Evolutionary conservation across 2,329 filamentous ascomycete species (phyloP).

Genomic region (Trichophyton rubrum): DNA sequence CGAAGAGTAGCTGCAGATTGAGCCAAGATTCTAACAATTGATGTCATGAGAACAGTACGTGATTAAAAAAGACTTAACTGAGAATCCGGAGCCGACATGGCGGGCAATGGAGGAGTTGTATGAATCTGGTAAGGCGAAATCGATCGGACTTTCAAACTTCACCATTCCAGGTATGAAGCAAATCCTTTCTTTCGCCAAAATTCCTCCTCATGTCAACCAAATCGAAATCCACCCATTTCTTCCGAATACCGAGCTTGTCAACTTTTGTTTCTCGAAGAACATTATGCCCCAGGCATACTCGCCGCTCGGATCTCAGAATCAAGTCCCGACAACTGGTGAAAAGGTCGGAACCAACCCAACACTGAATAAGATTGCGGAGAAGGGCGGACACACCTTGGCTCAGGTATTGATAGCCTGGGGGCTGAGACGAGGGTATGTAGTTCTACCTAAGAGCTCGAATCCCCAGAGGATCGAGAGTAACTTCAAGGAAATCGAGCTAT

Average conservation of each 20-base stretch:
- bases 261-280: slow-evolving; percentile 38
- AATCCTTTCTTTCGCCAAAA: slow-evolving; percentile 19
- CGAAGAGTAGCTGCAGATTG: background rate
- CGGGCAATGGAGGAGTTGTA: slow-evolving; percentile 51
- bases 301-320: slow-evolving; percentile 52
- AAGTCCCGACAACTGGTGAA: slow-evolving; percentile 56
- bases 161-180: slow-evolving; percentile 11
- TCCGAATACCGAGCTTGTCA: slow-evolving; percentile 37
- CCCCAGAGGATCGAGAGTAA: slow-evolving; percentile 56
- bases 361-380: slow-evolving; percentile 46
- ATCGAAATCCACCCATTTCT: slow-evolving; percentile 44
- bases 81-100: slow-evolving; percentile 53
- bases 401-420: slow-evolving; percentile 56
- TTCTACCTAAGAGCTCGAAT: slow-evolving; percentile 58
- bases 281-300: slow-evolving; percentile 46
- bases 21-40: slow-evolving; percentile 12
- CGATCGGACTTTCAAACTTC: slow-evolving; percentile 49
- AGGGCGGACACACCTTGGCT: slow-evolving; percentile 46
- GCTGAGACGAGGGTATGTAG: slow-evolving; percentile 51
- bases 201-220: slow-evolving; percentile 40
- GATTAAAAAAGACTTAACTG: slow-evolving; percentile 52
- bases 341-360: slow-evolving; percentile 48
- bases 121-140: slow-evolving; percentile 46
- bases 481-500: slow-evolving; percentile 49
- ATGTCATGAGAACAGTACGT: slow-evolving; percentile 45